Percentiles rank a stretch among this genome's conserved stretches.
Conservation (phyloP, 257 asterid species). For the Verbena officinalis region DNA sequence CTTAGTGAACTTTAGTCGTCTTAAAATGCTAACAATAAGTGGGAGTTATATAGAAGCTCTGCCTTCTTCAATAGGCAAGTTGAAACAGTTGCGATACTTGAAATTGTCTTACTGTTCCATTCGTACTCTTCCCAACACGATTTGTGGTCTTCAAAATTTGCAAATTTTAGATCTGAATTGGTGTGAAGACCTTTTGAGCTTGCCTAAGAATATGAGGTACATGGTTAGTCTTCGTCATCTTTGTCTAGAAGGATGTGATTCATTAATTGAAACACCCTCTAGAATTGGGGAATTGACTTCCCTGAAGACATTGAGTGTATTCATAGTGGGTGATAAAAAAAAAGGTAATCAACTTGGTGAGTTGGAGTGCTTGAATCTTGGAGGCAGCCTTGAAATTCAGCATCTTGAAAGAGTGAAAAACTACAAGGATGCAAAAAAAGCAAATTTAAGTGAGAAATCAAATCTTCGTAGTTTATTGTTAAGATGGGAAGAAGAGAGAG, state of each 20-base stretch:
- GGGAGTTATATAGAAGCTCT: background rate
- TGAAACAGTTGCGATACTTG: slow-evolving; percentile 36
- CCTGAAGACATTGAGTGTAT: slow-evolving; percentile 30
- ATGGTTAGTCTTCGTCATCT: slow-evolving; percentile 37
- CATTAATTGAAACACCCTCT: slow-evolving; percentile 30
- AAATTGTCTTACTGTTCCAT: slow-evolving; percentile 17
- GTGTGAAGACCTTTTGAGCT: slow-evolving; percentile 17
- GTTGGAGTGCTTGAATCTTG: slow-evolving; percentile 20
- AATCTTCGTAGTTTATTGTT: slow-evolving; percentile 13
- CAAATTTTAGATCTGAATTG: slow-evolving; percentile 28
- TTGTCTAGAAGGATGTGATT: background rate
- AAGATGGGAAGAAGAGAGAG: too few species aligned
- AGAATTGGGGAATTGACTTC: too few species aligned
- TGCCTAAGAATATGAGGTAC: slow-evolving; percentile 32
- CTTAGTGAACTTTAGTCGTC: background rate
- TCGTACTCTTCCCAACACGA: slow-evolving; percentile 26
- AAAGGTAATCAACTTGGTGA: slow-evolving; percentile 35
- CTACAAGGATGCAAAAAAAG: slow-evolving; percentile 32
- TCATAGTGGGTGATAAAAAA: slow-evolving; percentile 25
- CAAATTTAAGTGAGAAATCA: slow-evolving; percentile 25
- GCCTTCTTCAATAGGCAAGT: slow-evolving; percentile 22
- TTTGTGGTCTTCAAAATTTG: slow-evolving; percentile 41
- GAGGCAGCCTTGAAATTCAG: slow-evolving; percentile 22
- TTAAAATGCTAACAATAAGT: slow-evolving; percentile 19
- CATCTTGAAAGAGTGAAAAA: slow-evolving; percentile 31